Conservation (phyloP, 164 flowering plant genomes). For the Aristolochia californica region DNA sequence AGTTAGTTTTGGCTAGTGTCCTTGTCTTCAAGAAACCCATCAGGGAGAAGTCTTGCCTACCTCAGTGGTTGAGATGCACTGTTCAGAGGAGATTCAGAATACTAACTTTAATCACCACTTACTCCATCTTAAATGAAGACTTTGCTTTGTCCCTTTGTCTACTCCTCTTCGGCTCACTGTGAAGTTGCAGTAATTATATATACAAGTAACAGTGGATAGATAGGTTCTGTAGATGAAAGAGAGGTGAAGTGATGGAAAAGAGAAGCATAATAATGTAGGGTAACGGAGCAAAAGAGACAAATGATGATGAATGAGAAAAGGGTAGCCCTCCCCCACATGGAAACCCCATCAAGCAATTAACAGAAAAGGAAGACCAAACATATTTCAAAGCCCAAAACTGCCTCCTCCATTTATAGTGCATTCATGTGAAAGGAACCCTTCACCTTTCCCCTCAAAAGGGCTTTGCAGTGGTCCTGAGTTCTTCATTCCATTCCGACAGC, state of each 20-base stretch:
- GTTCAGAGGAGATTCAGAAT: background rate
- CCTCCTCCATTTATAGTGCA: conserved; percentile 4
- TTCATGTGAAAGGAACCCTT: conserved; percentile 9
- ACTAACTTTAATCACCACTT: too few species aligned
- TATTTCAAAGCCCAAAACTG: conserved; percentile 5
- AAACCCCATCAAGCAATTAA: background rate
- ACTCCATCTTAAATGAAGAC: too few species aligned
- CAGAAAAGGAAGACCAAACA: conserved; percentile 3
- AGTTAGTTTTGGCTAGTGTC: background rate
- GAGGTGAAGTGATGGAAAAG: too few species aligned
- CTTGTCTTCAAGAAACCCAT: background rate
- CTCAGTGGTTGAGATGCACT: background rate
- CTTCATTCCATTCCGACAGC: conserved; percentile 8
- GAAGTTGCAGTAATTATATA: too few species aligned
- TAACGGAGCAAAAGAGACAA: conserved; percentile 3
- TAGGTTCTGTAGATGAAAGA: too few species aligned
- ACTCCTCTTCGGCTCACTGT: too few species aligned
- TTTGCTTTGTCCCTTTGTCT: too few species aligned
- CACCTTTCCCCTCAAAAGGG: conserved; percentile 11
- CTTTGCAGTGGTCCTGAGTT: conserved; percentile 6
- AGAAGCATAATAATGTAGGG: too few species aligned
- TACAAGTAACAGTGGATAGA: too few species aligned
- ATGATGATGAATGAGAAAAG: background rate
- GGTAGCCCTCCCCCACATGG: too few species aligned
- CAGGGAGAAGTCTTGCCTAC: background rate